phyloP scores from a whole-genome alignment of 495 filamentous ascomycete species.

The Thozetella sp. region DNA sequence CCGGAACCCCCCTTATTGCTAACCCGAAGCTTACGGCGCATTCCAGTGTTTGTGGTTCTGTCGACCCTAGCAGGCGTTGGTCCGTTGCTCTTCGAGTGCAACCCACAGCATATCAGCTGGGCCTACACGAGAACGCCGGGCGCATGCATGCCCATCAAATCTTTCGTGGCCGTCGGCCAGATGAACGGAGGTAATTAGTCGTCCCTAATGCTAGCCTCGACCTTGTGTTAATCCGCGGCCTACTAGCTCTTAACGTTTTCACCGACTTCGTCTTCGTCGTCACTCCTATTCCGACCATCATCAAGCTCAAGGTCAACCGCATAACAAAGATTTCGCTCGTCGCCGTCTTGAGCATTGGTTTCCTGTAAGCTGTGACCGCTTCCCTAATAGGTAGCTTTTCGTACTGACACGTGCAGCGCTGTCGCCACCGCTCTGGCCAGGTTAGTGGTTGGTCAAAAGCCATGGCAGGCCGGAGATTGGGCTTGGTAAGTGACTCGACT shows the following conservation, averaged over 20 bases:
- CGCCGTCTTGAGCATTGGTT: background rate
- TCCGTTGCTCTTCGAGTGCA: background rate
- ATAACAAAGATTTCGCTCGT: background rate
- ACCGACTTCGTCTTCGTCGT: conserved; percentile 1
- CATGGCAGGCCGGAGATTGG: background rate
- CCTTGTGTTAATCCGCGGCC: background rate
- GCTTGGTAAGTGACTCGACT: background rate
- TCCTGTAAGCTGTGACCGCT: background rate
- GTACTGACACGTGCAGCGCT: background rate
- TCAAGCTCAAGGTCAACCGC: background rate
- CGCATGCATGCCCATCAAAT: background rate
- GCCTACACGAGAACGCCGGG: background rate
- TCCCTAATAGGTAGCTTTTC: no score
- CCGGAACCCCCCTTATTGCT: background rate
- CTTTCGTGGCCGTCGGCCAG: background rate
- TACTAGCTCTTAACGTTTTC: background rate
- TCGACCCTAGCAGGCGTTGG: background rate
- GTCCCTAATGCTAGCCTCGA: no score
- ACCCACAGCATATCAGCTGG: background rate
- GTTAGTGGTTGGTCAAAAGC: background rate
- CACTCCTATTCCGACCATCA: background rate
- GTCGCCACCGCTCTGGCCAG: background rate
- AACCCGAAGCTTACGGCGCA: background rate
- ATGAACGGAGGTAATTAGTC: background rate
- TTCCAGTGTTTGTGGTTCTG: background rate